These are phyloP conservation scores for Sporisorium graminicola DNA, from an alignment of 1,284 basidiomycete genomes.

Conservation along the genomic window DNA sequence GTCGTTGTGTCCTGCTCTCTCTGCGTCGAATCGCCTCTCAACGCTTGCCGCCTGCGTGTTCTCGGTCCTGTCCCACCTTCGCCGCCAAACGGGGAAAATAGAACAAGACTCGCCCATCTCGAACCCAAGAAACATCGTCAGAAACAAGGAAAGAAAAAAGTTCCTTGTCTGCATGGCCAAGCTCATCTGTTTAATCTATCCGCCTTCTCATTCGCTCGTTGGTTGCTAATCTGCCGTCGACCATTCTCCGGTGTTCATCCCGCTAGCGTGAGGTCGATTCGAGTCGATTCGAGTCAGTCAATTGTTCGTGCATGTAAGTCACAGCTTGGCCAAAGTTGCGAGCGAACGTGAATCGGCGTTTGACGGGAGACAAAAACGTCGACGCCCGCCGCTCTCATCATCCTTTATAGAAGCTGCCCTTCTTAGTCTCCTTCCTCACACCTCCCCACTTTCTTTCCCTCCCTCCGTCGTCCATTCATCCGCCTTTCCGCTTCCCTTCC, in stretches of 20 bases:
- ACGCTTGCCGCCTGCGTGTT: no score
- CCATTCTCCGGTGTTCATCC: background rate
- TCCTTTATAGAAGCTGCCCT: background rate
- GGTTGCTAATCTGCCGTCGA: conserved; percentile 5
- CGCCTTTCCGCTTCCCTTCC: conserved; percentile 63
- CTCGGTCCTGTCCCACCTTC: no score
- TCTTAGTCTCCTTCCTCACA: background rate
- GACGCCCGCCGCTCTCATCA: conserved; percentile 11
- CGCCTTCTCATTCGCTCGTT: conserved; percentile 32
- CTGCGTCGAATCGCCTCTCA: no score
- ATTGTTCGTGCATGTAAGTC: background rate
- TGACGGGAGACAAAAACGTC: background rate
- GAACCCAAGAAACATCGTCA: background rate
- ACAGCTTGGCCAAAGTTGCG: background rate
- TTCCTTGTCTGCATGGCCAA: background rate
- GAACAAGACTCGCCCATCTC: background rate
- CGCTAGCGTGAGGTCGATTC: no score
- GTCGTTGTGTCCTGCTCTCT: no score
- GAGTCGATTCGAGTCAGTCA: conserved; percentile 8
- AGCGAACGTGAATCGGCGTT: conserved; percentile 5
- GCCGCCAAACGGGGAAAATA: background rate
- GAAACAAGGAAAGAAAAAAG: no score
- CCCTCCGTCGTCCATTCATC: conserved; percentile 32
- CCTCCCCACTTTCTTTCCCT: conserved; percentile 26
- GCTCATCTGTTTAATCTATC: conserved; percentile 25